Base-by-base conservation (phyloP, 257 asterid genomes). In the Petunia axillaris region DNA sequence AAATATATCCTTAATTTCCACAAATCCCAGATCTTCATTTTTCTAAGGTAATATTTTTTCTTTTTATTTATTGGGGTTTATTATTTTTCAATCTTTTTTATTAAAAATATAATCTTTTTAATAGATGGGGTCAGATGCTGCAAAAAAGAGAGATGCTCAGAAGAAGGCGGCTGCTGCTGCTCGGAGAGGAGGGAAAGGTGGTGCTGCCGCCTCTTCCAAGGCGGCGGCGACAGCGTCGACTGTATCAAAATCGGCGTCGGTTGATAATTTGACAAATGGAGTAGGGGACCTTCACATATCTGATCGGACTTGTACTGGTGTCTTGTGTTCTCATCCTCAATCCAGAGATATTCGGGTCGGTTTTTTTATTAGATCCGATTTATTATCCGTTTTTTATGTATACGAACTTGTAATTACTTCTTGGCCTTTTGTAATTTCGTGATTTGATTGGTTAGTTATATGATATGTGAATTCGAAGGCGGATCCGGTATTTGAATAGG, bases 121-220 rank as follows among this genome's bases (percentile, higher is more conserved):
- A 4, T 84, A 92, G 98, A 96, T 96, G 99, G 99, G 92, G 82
- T 96, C 99, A 41, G 99, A 96, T 84, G 99, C 98, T 84, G 89
- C 94, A 80, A 96, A 94, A 92, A 96, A 94, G 95, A 96, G 93
- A 92, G 97, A 91, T 40, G 96, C 94, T 7, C 98, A 96, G 89
- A 96, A 94, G 94, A 96, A 96, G 92, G 98, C 97, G 8, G 98
- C 99, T 1, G 98, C 98, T 0, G 98, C 91, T 8, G 91, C 89
- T 11, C 84, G 78, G 67, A 84, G 91, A 82, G 89, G 89, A 46
- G 87, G 86, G 0, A 87, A 87, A 35, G 80, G 85, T 14, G 80
- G 85, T 14, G 83, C 83, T 10, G 77, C 87, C 41, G 75, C 84
- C 68, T 65, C 97, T 4, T 92, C 93, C 1, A 89, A 90, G 80